phyloP scores from a whole-genome alignment of 352 stramenopile genomes.

The Phytophthora cajani region DNA sequence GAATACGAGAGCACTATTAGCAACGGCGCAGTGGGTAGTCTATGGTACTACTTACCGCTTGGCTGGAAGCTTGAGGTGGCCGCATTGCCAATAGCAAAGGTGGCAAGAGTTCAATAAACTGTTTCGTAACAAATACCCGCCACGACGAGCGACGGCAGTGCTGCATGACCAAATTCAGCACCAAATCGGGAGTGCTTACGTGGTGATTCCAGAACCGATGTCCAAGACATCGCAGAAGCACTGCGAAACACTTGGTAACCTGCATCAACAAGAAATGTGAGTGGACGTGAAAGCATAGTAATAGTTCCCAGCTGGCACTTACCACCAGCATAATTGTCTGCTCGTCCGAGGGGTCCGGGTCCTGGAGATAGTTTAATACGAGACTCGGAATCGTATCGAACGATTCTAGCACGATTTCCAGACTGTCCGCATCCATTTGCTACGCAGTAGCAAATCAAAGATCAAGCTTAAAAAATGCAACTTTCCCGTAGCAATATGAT shows the following conservation, averaged over 20 bases:
- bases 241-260: slow-evolving; percentile 84
- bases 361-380: slow-evolving; percentile 86
- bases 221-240: slow-evolving; percentile 74
- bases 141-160: slow-evolving; percentile 70
- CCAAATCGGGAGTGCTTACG: slow-evolving; percentile 65
- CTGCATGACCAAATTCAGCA: slow-evolving; percentile 75
- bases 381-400: slow-evolving; percentile 89
- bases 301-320: slow-evolving; percentile 7
- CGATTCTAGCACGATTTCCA: slow-evolving; percentile 82
- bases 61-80: slow-evolving; percentile 56
- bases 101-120: slow-evolving; percentile 79
- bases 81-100: slow-evolving; percentile 73
- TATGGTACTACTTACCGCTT: slow-evolving; percentile 31
- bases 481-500: background rate
- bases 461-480: background rate
- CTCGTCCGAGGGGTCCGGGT: slow-evolving; percentile 72
- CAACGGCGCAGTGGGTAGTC: background rate
- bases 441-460: slow-evolving; percentile 25
- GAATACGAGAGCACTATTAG: slow-evolving; percentile 1
- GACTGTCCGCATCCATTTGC: slow-evolving; percentile 82
- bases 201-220: slow-evolving; percentile 89
- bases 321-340: slow-evolving; percentile 83
- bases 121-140: slow-evolving; percentile 82
- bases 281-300: background rate
- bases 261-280: slow-evolving; percentile 27